Percentiles rank a stretch among this genome's conserved stretches.
Evolutionary conservation across 345 rosid species (phyloP).

Genomic region (Ailanthus altissimus): DNA sequence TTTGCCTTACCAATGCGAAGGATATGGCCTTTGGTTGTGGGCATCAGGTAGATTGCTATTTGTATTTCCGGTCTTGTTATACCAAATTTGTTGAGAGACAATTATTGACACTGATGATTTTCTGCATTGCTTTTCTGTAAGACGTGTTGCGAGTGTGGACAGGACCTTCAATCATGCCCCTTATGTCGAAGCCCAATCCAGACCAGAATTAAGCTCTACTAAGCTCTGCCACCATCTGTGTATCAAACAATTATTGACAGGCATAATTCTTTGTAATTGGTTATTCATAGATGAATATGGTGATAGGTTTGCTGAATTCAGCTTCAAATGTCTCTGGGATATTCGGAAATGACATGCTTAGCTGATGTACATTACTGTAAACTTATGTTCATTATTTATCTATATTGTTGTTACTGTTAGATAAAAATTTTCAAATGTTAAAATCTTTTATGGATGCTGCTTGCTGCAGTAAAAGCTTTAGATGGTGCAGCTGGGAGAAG

Average conservation of each 20-base stretch:
- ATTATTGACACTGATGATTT: not conserved
- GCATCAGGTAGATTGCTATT: constrained; percentile 67
- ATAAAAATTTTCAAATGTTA: too few relatives aligned
- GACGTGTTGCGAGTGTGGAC: constrained; percentile 91
- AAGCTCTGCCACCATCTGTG: constrained; percentile 16
- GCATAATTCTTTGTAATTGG: constrained; percentile 26
- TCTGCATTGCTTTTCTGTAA: constrained; percentile 19
- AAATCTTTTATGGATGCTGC: not conserved
- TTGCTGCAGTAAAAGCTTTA: not conserved
- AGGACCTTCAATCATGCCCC: constrained; percentile 72
- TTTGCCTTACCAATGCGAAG: constrained; percentile 69
- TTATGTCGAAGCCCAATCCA: constrained; percentile 76
- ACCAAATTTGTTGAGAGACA: not conserved
- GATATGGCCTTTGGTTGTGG: constrained; percentile 99
- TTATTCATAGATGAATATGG: constrained; percentile 16
- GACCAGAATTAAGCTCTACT: constrained; percentile 84
- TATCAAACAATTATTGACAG: not conserved
- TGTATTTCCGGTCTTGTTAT: not conserved
- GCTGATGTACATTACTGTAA: constrained; percentile 10
- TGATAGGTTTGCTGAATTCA: constrained; percentile 22
- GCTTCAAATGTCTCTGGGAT: constrained; percentile 23
- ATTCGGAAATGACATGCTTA: constrained; percentile 15
- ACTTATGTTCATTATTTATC: constrained; percentile 17
- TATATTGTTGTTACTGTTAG: too few relatives aligned
- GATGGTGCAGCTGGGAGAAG: not conserved